Evolutionary conservation across 1,139 yeast species (phyloP), one percentile per base, ranked within the genome.

Genomic region (Wickerhamomyces sp.): DNA sequence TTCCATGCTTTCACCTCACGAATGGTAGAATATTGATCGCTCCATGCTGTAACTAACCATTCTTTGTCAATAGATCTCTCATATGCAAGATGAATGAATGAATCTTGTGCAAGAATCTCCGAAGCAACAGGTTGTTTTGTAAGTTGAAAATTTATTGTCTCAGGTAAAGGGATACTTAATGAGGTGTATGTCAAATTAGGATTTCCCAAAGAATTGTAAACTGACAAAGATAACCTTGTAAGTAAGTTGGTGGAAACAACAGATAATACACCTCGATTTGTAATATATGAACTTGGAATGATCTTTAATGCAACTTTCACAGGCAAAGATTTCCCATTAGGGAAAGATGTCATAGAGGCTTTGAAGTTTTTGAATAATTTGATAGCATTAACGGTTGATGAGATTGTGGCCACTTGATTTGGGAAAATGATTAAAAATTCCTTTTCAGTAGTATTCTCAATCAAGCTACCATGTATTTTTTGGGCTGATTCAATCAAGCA

Each of bases 1-100:
- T 69, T 71, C 90, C 90, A 83, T 1, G 90, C 75, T 49, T 80
- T 83, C 1, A 81, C 74, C 41, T 70, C 70, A 8, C 81, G 76
- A 7, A 77, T 70, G 9, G 68, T 68, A 0, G 96, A 96, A 54
- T 74, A 72, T 37, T 92, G 92, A 55, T 90, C 96, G 0, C 95
- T 73, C 95, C 97, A 88, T 0, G 95, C 83, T 0, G 88, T 95
- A 21, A 82, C 78, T 36, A 88, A 70, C 96, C 97, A 90, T 42
- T 76, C 78, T 46, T 78, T 80, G 56, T 90, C 96, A 5, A 76
- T 68, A 0, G 96, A 84, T 39, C 95, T 60, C 28, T 89, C 88
- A 54, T 89, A 92, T 0, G 96, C 90, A 22, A 92, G 68, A 57
- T 90, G 97, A 29, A 92, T 66, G 49, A 81, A 85, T 1, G 85